Percentiles rank a stretch among this genome's conserved stretches.
Conservation (phyloP, 2,329 filamentous ascomycete genomes). For the Cordyceps pruinosa region DNA sequence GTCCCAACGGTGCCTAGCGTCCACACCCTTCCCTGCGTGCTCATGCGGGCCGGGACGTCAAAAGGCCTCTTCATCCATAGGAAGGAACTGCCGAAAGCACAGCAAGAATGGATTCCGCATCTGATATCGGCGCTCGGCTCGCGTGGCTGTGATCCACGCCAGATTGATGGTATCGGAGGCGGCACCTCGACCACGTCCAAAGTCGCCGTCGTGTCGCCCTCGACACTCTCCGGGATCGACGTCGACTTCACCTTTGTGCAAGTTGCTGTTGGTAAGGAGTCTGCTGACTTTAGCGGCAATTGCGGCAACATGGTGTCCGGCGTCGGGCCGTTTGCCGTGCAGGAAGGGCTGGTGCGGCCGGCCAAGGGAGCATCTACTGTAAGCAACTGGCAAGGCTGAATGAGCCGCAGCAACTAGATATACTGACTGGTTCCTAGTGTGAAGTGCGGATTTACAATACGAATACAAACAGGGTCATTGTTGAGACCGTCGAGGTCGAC, state of each 20-base stretch:
- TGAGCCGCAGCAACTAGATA: too few species aligned
- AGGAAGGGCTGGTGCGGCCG: constrained; percentile 36
- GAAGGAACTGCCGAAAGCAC: constrained; percentile 41
- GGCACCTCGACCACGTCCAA: constrained; percentile 56
- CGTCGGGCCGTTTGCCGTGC: constrained; percentile 52
- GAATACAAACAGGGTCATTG: constrained; percentile 52
- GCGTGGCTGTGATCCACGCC: constrained; percentile 46
- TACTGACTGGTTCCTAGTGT: not conserved
- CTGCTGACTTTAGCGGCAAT: constrained; percentile 53
- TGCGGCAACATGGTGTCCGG: constrained; percentile 58
- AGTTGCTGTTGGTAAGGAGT: constrained; percentile 43
- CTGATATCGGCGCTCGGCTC: constrained; percentile 49
- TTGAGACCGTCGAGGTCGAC: constrained; percentile 45
- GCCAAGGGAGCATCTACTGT: constrained; percentile 21
- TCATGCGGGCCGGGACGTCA: constrained; percentile 58
- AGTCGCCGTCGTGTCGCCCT: constrained; percentile 47
- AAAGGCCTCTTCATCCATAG: constrained; percentile 53
- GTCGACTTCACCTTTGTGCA: constrained; percentile 37
- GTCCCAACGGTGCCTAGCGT: not conserved
- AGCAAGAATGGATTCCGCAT: constrained; percentile 42
- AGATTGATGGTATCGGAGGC: constrained; percentile 57
- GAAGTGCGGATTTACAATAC: constrained; percentile 50
- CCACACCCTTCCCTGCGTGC: constrained; percentile 39
- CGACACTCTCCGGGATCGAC: constrained; percentile 37
- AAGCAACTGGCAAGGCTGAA: too few species aligned